Conservation (phyloP, 306 rosid species). For the Vigna angularis region DNA sequence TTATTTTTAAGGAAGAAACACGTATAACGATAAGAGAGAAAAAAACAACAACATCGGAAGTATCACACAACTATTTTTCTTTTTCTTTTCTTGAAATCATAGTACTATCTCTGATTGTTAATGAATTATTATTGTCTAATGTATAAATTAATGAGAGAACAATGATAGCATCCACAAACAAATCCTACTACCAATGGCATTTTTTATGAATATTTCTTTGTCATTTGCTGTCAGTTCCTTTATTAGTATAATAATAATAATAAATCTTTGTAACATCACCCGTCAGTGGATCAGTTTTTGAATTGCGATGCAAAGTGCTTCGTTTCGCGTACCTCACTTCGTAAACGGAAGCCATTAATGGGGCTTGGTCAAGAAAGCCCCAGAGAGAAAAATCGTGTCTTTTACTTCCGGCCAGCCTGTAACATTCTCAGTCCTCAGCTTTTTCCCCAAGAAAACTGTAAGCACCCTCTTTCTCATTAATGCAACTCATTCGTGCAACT, state of each 20-base stretch:
- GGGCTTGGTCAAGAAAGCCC: conserved; percentile 54
- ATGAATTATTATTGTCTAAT: too few species aligned
- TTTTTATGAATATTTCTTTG: conserved; percentile 41
- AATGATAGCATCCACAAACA: conserved; percentile 36
- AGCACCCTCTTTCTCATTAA: conserved; percentile 42
- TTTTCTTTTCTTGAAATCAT: too few species aligned
- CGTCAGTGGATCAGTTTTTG: conserved; percentile 44
- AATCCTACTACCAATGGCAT: conserved; percentile 16
- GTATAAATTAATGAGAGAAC: conserved; percentile 18
- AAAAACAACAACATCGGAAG: too few species aligned
- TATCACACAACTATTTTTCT: too few species aligned
- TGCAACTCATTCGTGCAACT: conserved; percentile 59
- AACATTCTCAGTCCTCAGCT: conserved; percentile 46
- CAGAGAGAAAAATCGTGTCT: conserved; percentile 42
- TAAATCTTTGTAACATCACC: conserved; percentile 5
- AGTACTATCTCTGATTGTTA: too few species aligned
- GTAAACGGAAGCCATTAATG: conserved; percentile 55
- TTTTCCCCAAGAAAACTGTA: conserved; percentile 29
- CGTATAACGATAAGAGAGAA: too few species aligned
- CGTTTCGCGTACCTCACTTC: conserved; percentile 16
- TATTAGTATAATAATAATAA: not conserved
- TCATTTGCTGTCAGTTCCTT: conserved; percentile 56
- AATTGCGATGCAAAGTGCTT: conserved; percentile 39
- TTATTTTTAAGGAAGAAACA: too few species aligned
- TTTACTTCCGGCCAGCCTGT: conserved; percentile 40